Percentiles rank a stretch among this genome's conserved stretches.
phyloP scores from a whole-genome alignment of 2,329 filamentous ascomycete species.

The Alternaria viburni region DNA sequence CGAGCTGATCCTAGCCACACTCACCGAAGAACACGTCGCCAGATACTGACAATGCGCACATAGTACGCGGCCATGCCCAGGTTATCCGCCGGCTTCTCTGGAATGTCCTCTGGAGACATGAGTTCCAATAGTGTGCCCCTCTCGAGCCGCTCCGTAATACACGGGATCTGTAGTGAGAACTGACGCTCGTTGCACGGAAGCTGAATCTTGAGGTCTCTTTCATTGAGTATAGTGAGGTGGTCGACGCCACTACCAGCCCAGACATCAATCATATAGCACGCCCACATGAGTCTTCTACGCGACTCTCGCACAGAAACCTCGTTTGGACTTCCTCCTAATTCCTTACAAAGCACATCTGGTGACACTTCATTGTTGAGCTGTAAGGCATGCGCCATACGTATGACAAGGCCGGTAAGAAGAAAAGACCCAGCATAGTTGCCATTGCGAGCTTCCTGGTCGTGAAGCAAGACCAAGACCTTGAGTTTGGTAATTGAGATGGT shows the following conservation, averaged over 20 bases:
- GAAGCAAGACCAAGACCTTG: conserved; percentile 39
- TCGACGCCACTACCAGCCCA: conserved; percentile 45
- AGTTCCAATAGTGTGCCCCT: conserved; percentile 34
- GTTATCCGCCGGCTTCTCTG: conserved; percentile 39
- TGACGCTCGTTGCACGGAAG: conserved; percentile 43
- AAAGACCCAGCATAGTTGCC: conserved; percentile 44
- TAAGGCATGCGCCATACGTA: conserved; percentile 42
- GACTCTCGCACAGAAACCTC: conserved; percentile 39
- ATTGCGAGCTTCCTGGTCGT: conserved; percentile 40
- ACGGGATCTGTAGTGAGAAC: conserved; percentile 40
- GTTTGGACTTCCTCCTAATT: conserved; percentile 32
- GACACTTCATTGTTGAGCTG: conserved; percentile 42
- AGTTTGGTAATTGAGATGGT: conserved; percentile 41
- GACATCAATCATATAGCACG: conserved; percentile 45
- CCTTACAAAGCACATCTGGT: conserved; percentile 34
- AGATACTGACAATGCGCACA: conserved; percentile 41
- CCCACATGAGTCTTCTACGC: conserved; percentile 43
- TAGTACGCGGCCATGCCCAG: conserved; percentile 43
- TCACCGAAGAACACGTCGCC: conserved; percentile 39
- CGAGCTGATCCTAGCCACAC: neutral
- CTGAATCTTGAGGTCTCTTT: conserved; percentile 42
- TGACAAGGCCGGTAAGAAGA: conserved; percentile 39
- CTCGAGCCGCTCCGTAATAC: conserved; percentile 36
- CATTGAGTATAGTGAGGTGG: conserved; percentile 41
- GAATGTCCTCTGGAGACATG: conserved; percentile 29